A percentile compares a stretch with the other conserved stretches of the same genome.
Evolutionary conservation across 768 basidiomycete species (phyloP).

Genomic region (Trametes sanguinea): DNA sequence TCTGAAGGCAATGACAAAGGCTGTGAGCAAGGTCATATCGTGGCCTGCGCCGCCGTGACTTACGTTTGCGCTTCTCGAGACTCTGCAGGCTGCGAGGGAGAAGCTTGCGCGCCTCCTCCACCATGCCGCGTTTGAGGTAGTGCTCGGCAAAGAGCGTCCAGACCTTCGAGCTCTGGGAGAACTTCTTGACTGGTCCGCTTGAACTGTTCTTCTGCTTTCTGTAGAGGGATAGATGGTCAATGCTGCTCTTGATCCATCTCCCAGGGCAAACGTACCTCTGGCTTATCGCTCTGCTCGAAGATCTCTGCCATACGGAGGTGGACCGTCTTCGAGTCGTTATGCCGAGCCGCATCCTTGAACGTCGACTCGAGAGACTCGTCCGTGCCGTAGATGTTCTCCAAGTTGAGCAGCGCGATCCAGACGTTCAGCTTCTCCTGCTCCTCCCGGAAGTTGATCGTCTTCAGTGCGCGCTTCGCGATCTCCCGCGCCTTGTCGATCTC

Average conservation of each 20-base stretch:
- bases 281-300: conserved; percentile 80
- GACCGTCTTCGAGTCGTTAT: conserved; percentile 92
- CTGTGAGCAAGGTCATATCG: not conserved
- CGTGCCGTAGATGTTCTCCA: conserved; percentile 92
- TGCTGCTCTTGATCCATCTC: no score
- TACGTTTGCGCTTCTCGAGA: conserved; percentile 92
- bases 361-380: conserved; percentile 74
- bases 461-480: conserved; percentile 80
- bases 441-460: conserved; percentile 91
- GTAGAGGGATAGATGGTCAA: conserved; percentile 10
- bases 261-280: conserved; percentile 52
- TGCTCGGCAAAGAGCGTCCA: conserved; percentile 91
- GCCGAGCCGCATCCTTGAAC: conserved; percentile 87
- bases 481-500: conserved; percentile 94
- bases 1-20: conserved; percentile 49
- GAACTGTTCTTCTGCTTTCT: conserved; percentile 95
- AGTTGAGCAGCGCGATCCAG: conserved; percentile 94
- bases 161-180: conserved; percentile 87
- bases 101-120: conserved; percentile 82
- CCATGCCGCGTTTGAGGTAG: conserved; percentile 69
- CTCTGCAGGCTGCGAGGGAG: conserved; percentile 87
- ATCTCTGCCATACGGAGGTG: conserved; percentile 84
- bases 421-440: conserved; percentile 95
- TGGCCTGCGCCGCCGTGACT: conserved; percentile 34
- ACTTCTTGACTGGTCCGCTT: conserved; percentile 91